A percentile compares a stretch with the other conserved stretches of the same genome.
Evolutionary conservation across 2,329 filamentous ascomycete species (phyloP).

Genomic region (Huntiella bhutanensis): DNA sequence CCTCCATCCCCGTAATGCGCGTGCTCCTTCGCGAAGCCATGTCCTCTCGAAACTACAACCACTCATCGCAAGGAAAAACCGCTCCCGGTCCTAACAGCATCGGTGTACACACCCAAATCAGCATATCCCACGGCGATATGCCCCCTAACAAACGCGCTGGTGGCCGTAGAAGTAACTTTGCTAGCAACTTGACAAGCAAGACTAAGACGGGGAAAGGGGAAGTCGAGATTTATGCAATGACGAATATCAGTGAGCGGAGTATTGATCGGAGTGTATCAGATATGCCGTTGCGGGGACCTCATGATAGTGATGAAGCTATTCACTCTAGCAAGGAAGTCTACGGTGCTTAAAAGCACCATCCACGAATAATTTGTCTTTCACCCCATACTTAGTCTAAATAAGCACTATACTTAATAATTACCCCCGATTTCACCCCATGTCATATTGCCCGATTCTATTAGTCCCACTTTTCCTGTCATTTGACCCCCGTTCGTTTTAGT

Average conservation of each 20-base stretch:
- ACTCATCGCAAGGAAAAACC: neutral
- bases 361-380: too few relatives aligned
- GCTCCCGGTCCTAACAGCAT: neutral
- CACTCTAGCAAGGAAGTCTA: too few relatives aligned
- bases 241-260: conserved; percentile 10
- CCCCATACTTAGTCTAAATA: too few relatives aligned
- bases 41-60: conserved; percentile 5
- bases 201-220: conserved; percentile 1
- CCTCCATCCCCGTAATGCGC: conserved; percentile 6
- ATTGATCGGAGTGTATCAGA: conserved; percentile 8
- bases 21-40: conserved; percentile 13
- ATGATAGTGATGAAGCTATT: too few relatives aligned
- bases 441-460: too few relatives aligned
- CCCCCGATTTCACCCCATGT: too few relatives aligned
- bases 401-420: too few relatives aligned
- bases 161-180: conserved; percentile 1
- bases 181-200: neutral
- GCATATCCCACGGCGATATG: neutral
- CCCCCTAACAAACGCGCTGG: neutral
- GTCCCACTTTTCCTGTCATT: too few relatives aligned
- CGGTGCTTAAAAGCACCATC: too few relatives aligned
- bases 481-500: too few relatives aligned
- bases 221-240: conserved; percentile 10
- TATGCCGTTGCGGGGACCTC: conserved; percentile 5
- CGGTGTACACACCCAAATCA: conserved; percentile 2